phyloP scores from a whole-genome alignment of 495 filamentous ascomycete genomes.

The Daldinia bambusicola region DNA sequence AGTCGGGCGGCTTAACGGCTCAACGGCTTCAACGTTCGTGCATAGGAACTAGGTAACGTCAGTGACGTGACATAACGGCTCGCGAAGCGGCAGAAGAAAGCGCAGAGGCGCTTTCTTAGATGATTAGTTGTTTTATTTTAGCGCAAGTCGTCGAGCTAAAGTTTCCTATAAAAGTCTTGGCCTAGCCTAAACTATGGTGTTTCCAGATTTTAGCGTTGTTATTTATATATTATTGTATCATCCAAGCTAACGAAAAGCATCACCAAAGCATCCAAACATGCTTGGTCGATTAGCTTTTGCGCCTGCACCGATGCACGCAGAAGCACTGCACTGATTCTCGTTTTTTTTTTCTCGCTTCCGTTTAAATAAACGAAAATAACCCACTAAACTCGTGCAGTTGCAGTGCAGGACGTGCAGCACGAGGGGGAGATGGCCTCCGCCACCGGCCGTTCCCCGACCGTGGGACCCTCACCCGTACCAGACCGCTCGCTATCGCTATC shows the following conservation, averaged over 20 bases:
- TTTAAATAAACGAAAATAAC: not conserved
- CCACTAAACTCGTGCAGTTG: not conserved
- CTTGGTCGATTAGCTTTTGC: slow-evolving; percentile 13
- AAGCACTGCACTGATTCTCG: slow-evolving; percentile 10
- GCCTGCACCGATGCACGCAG: slow-evolving; percentile 10
- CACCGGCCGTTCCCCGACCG: slow-evolving; percentile 32
- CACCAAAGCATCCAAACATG: slow-evolving; percentile 19
- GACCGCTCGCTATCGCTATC: slow-evolving; percentile 30
- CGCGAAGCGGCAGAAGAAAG: too few relatives aligned
- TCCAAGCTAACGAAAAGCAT: slow-evolving; percentile 36
- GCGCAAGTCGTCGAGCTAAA: not conserved
- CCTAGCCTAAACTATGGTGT: slow-evolving; percentile 12
- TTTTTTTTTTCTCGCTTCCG: slow-evolving; percentile 11
- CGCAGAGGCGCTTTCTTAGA: not conserved
- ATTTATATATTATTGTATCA: slow-evolving; percentile 17
- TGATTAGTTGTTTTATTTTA: too few relatives aligned
- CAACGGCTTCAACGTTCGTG: too few relatives aligned
- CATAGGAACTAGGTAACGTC: too few relatives aligned
- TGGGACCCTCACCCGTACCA: slow-evolving; percentile 36
- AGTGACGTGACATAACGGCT: too few relatives aligned
- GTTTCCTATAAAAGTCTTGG: not conserved
- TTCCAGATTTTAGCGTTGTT: too few relatives aligned
- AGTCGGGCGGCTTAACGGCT: too few relatives aligned
- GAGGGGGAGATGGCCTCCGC: slow-evolving; percentile 18
- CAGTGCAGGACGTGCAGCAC: not conserved